Evolutionary conservation across 1,284 basidiomycete species (phyloP), one percentile per base, ranked within the genome.

Genomic region (Naganishia sp.): DNA sequence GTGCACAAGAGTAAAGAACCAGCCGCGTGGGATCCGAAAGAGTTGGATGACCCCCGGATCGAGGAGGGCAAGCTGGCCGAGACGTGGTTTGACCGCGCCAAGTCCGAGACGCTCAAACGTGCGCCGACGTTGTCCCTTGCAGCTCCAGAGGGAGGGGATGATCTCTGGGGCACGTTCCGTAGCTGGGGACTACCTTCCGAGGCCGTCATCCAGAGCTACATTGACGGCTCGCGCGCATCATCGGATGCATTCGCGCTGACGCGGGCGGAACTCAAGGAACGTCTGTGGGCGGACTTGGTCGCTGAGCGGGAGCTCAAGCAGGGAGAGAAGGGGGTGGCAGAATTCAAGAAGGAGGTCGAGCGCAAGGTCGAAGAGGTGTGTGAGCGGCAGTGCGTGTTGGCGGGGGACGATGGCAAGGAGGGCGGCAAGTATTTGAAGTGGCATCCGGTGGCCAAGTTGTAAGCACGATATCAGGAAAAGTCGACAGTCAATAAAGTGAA

Each of bases 11-110:
- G 72, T 63, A 79, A 75, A 71, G 73, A 72, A 23, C 71, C 74
- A 45, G 72, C 76, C 50, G 63, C 70, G 21, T 79, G 77, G 77
- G 55, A 36, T 80, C 83, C 68, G 88, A 90, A 81, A 88, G 90
- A 80, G 76, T 81, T 69, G 69, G 61, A 78, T 46, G 77, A 83
- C 53, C 86, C 86, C 5, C 69, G 77, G 15, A 85, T 83, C 75
- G 75, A 83, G 28, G 74, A 80, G 53, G 73, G 78, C 16, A 81
- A 82, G 55, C 88, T 89, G 4, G 75, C 74, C 55, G 78, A 87
- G 43, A 78, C 81, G 18, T 77, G 85, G 48, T 81, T 85, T 18
- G 79, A 82, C 45, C 64, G 66, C 36, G 52, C 42, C 16, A 63
- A 57, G 25, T 67, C 66, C 23, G 42, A 60, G 84, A 83, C 81